A percentile compares a stretch with the other conserved stretches of the same genome.
phyloP scores from a whole-genome alignment of 306 rosid genomes.

The Vigna hirtella region DNA sequence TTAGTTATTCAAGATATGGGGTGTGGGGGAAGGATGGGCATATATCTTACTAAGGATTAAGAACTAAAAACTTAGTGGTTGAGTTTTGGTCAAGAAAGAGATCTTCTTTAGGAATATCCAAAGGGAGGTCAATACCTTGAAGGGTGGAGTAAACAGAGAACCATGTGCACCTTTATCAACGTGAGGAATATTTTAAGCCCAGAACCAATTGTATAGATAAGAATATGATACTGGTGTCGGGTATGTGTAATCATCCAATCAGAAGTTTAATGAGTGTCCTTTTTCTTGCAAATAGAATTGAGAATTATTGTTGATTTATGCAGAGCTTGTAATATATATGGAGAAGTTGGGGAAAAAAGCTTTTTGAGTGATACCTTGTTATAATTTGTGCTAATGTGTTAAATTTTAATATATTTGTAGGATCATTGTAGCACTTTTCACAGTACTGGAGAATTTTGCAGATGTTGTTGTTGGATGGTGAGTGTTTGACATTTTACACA shows the following conservation, averaged over 20 bases:
- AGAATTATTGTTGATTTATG: neutral
- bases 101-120: conserved; percentile 39
- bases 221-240: neutral
- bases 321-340: neutral
- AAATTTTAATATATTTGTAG: conserved; percentile 51
- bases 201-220: neutral
- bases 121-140: conserved; percentile 33
- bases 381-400: neutral
- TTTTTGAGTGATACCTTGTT: too few relatives aligned
- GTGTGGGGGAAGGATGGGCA: conserved; percentile 15
- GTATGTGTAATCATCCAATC: conserved; percentile 9
- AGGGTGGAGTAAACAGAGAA: conserved; percentile 39
- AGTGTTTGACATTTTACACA: neutral
- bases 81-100: conserved; percentile 29
- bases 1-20: conserved; percentile 19
- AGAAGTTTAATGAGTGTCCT: neutral
- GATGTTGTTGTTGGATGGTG: conserved; percentile 81
- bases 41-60: conserved; percentile 16
- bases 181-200: conserved; percentile 35
- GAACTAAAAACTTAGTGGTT: conserved; percentile 26
- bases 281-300: neutral
- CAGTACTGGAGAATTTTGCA: conserved; percentile 68
- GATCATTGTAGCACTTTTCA: conserved; percentile 80
- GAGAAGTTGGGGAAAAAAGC: neutral
- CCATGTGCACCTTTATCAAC: conserved; percentile 39